These are phyloP conservation scores for Penicillium herquei DNA, from an alignment of 495 filamentous ascomycete species.

Conservation along the genomic window DNA sequence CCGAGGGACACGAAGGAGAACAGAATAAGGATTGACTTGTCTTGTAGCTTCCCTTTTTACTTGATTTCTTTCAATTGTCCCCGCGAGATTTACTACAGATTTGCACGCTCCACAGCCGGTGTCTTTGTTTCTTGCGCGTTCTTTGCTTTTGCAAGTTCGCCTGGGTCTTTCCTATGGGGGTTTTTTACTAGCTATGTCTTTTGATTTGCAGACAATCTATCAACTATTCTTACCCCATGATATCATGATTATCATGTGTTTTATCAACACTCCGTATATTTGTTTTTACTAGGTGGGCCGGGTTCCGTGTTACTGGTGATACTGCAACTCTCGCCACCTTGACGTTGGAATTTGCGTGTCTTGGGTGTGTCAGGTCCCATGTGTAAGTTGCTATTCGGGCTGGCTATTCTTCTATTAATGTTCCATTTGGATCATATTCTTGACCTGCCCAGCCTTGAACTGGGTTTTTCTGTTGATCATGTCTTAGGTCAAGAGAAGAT, in stretches of 20 bases:
- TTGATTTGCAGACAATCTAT: background rate
- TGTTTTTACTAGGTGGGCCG: no score
- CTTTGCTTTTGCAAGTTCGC: background rate
- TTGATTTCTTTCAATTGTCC: background rate
- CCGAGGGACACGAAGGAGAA: background rate
- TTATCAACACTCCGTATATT: no score
- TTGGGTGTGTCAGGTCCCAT: no score
- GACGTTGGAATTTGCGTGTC: no score
- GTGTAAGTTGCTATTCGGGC: no score
- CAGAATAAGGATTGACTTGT: background rate
- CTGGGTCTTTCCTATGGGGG: background rate
- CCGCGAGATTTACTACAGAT: conserved; percentile 1
- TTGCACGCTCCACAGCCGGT: conserved; percentile 1
- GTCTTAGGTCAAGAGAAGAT: no score
- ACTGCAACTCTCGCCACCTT: no score
- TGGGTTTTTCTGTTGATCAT: no score
- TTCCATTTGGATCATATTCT: no score
- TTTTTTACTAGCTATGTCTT: background rate
- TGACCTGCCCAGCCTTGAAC: no score
- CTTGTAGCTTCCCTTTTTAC: background rate
- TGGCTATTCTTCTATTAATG: no score
- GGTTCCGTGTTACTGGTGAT: no score
- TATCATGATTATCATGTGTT: background rate
- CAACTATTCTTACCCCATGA: background rate
- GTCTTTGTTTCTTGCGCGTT: conserved; percentile 1